Percentiles rank a stretch among this genome's conserved stretches.
Conservation (phyloP, 306 rosid genomes). For the Elaeagnus macrophylla region DNA sequence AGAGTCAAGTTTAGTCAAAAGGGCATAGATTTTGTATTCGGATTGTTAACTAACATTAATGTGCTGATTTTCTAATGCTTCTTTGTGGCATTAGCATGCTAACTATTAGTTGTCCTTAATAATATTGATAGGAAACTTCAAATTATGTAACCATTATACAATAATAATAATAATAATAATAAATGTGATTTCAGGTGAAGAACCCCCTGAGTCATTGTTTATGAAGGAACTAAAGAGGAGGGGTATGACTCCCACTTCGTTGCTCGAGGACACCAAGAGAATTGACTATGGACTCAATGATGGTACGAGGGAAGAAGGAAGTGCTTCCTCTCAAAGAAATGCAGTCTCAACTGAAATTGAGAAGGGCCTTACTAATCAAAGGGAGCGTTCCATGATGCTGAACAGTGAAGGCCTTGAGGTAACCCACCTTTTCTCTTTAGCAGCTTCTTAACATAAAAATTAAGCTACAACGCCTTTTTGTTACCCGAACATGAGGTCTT, state of each 20-base stretch:
- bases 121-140: conserved; percentile 8
- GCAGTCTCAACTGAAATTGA: conserved; percentile 63
- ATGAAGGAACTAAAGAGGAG: conserved; percentile 90
- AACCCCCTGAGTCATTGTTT: conserved; percentile 85
- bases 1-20: too few relatives aligned
- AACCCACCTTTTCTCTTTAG: not conserved
- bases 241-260: conserved; percentile 89
- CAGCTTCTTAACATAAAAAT: not conserved
- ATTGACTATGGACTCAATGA: conserved; percentile 44
- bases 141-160: conserved; percentile 13
- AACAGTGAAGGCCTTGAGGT: conserved; percentile 99
- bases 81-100: not conserved
- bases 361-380: conserved; percentile 68
- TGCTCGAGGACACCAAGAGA: conserved; percentile 69
- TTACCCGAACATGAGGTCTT: not conserved
- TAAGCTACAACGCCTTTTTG: not conserved
- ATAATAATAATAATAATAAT: conserved; percentile 8
- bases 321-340: conserved; percentile 46
- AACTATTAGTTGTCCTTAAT: not conserved
- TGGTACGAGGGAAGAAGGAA: conserved; percentile 52
- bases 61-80: too few relatives aligned
- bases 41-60: too few relatives aligned
- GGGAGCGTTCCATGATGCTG: conserved; percentile 82
- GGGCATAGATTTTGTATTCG: too few relatives aligned
- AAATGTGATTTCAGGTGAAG: conserved; percentile 55